Evolutionary conservation across 352 stramenopile genomes (phyloP).

Genomic region (Pythium periplocum): DNA sequence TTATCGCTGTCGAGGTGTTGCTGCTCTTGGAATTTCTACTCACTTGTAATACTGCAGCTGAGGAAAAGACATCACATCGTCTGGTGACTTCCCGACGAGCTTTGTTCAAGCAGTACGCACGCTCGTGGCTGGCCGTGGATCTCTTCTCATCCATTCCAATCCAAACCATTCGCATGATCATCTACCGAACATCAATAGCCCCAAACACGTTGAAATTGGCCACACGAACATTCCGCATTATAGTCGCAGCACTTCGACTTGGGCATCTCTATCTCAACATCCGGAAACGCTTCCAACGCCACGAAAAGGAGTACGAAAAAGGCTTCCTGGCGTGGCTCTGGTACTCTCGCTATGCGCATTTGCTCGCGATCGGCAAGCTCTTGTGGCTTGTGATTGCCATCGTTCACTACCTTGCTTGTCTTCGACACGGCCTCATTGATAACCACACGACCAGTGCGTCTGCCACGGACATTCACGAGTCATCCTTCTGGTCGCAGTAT

Average conservation of each 20-base stretch:
- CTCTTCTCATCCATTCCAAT: conserved; percentile 13
- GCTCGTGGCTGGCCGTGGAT: conserved; percentile 20
- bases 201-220: not conserved
- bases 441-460: not conserved
- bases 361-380: conserved; percentile 14
- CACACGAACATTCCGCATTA: not conserved
- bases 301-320: not conserved
- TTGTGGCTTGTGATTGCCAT: conserved; percentile 15
- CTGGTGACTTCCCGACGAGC: conserved; percentile 18
- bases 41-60: conserved; percentile 28
- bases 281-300: no score
- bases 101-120: conserved; percentile 22
- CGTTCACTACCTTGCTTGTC: conserved; percentile 21
- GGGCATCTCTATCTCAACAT: conserved; percentile 2
- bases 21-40: conserved; percentile 22
- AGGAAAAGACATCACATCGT: conserved; percentile 15
- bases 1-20: conserved; percentile 1
- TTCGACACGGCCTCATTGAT: conserved; percentile 9
- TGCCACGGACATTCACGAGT: not conserved
- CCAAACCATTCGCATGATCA: not conserved
- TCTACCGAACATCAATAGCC: not conserved
- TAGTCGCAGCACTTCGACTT: conserved; percentile 3
- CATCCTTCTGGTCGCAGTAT: not conserved
- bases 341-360: conserved; percentile 29
- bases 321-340: conserved; percentile 19